phyloP scores from a whole-genome alignment of 2,329 filamentous ascomycete genomes.

The Claviceps fusiformis region DNA sequence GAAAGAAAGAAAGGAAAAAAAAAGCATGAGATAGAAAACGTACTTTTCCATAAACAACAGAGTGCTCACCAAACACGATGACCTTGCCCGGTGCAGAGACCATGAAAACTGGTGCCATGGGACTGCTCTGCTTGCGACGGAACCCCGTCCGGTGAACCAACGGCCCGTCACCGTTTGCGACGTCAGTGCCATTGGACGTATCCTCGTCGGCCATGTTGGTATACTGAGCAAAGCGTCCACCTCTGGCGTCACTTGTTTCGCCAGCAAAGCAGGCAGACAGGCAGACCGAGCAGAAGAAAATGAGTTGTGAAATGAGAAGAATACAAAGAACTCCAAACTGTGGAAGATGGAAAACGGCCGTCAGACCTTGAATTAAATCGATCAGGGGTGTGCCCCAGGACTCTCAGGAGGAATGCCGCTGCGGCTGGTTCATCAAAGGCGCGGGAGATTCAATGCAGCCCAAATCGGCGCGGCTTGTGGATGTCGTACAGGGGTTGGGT shows the following conservation, averaged over 20 bases:
- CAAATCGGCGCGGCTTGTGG: too few species aligned
- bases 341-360: too few species aligned
- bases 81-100: slow-evolving; percentile 96
- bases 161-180: slow-evolving; percentile 19
- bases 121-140: slow-evolving; percentile 45
- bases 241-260: background rate
- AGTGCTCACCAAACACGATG: slow-evolving; percentile 95
- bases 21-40: slow-evolving; percentile 5
- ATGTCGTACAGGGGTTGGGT: too few species aligned
- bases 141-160: slow-evolving; percentile 24
- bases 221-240: background rate
- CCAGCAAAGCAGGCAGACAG: background rate
- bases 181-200: slow-evolving; percentile 13
- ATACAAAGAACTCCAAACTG: background rate
- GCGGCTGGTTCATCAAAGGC: too few species aligned
- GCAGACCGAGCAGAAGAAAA: background rate
- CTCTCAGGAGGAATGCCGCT: too few species aligned
- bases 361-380: background rate
- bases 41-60: slow-evolving; percentile 94
- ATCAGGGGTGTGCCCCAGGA: too few species aligned
- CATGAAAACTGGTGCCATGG: slow-evolving; percentile 84
- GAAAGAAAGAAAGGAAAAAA: background rate
- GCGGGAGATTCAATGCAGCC: too few species aligned
- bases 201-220: slow-evolving; percentile 11
- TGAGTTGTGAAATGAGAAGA: background rate